Conservation (phyloP, 2,329 filamentous ascomycete species). For the Stachybotrys echinatus region DNA sequence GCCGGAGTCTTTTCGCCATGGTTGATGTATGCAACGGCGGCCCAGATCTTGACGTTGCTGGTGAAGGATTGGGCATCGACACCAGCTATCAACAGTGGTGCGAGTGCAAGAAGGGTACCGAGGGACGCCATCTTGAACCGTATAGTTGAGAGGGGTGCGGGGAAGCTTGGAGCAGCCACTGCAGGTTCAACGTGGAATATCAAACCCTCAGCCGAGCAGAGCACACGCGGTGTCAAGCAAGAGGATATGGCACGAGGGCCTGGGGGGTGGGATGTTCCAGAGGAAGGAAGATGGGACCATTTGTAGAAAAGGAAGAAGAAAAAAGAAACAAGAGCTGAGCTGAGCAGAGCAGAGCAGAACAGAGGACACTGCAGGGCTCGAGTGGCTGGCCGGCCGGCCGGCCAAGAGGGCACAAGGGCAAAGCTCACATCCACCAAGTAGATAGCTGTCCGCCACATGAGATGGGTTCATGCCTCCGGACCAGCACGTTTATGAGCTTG, state of each 20-base stretch:
- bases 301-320: background rate
- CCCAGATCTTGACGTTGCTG: constrained; percentile 38
- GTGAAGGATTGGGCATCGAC: constrained; percentile 23
- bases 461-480: background rate
- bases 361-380: background rate
- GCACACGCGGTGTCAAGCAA: no score
- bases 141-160: background rate
- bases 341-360: no score
- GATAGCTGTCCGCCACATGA: background rate
- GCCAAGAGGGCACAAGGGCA: no score
- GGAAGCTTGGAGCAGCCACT: no score
- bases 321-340: no score
- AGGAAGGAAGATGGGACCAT: background rate
- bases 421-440: background rate
- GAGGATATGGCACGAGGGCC: no score
- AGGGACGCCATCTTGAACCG: background rate
- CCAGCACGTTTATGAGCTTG: background rate
- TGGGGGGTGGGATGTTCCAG: background rate
- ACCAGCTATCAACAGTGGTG: constrained; percentile 13
- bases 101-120: constrained; percentile 3
- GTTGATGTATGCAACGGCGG: constrained; percentile 41
- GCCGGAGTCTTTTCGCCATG: constrained; percentile 50
- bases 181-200: no score
- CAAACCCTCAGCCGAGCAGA: no score
- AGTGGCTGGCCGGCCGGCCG: background rate